phyloP scores from a whole-genome alignment of 345 rosid genomes.

The Populus euphratica region DNA sequence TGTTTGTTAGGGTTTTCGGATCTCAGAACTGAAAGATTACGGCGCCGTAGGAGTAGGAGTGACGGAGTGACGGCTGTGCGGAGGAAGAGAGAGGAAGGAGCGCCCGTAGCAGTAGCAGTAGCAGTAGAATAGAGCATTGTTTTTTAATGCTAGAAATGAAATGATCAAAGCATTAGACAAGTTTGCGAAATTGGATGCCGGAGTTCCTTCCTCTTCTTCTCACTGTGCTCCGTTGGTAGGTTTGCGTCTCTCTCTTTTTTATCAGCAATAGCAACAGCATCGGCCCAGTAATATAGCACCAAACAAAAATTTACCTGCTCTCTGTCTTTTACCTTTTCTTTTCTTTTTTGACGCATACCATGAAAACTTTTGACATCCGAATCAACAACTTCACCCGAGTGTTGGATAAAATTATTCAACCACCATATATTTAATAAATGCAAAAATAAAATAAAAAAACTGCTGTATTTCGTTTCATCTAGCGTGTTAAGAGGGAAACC shows the following conservation, averaged over 20 bases:
- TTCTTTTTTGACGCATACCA: too few relatives aligned
- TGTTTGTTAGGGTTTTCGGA: conserved; percentile 23
- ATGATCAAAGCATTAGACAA: background rate
- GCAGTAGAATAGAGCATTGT: conserved; percentile 40
- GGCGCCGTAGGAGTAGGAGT: conserved; percentile 33
- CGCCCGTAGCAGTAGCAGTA: background rate
- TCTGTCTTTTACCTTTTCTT: too few relatives aligned
- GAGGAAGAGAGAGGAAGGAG: conserved; percentile 22
- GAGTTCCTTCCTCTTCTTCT: background rate
- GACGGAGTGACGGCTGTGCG: conserved; percentile 24
- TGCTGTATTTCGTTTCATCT: too few relatives aligned
- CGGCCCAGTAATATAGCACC: background rate
- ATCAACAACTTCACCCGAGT: too few relatives aligned
- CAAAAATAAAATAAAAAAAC: too few relatives aligned
- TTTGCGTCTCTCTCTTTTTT: background rate
- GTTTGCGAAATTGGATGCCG: background rate
- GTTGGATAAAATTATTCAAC: too few relatives aligned
- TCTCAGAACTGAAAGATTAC: conserved; percentile 21
- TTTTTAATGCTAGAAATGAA: background rate
- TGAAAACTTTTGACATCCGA: too few relatives aligned
- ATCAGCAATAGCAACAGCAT: background rate
- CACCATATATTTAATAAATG: too few relatives aligned
- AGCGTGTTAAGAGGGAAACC: too few relatives aligned
- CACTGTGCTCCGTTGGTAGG: background rate
- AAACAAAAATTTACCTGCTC: too few relatives aligned